These are phyloP conservation scores for Apodospora peruviana DNA, from an alignment of 495 filamentous ascomycete species.

Conservation along the genomic window DNA sequence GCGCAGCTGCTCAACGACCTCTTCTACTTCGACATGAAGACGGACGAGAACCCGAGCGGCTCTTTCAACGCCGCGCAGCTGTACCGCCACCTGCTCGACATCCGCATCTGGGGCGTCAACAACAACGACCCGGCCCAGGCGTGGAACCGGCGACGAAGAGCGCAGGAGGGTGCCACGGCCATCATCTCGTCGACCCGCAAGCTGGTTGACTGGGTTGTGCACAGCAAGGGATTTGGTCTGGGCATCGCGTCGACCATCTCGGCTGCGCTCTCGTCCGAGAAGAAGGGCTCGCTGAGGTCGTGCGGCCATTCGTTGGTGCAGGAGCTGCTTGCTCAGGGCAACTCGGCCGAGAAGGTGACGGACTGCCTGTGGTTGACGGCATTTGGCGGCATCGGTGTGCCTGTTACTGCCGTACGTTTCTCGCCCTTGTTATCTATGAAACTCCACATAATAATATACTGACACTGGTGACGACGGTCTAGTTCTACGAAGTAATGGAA, in stretches of 20 bases:
- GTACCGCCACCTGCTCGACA: conserved; percentile 51
- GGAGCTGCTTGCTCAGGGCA: conserved; percentile 18
- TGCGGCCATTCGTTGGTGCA: conserved; percentile 24
- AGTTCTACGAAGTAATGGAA: conserved; percentile 40
- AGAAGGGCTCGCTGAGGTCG: conserved; percentile 20
- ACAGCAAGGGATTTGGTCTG: conserved; percentile 5
- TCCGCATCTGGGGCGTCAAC: conserved; percentile 61
- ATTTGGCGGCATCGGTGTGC: conserved; percentile 32
- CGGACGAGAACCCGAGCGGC: conserved; percentile 52
- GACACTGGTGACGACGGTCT: no score
- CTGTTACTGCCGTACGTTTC: conserved; percentile 30
- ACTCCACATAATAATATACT: no score
- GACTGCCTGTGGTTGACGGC: conserved; percentile 30
- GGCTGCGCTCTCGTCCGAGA: conserved; percentile 8
- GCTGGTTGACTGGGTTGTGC: conserved; percentile 22
- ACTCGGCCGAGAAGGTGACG: conserved; percentile 22
- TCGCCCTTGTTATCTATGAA: no score
- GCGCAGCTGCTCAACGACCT: conserved; percentile 37
- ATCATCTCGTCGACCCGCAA: conserved; percentile 21
- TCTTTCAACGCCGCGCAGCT: conserved; percentile 54
- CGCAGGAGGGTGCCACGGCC: conserved; percentile 27
- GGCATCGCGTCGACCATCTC: conserved; percentile 8
- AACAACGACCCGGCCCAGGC: conserved; percentile 60
- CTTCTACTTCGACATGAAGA: conserved; percentile 60
- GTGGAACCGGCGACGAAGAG: conserved; percentile 54